Evolutionary conservation across 73 alveolate genomes (phyloP), one percentile per base, ranked within the genome.

Genomic region (Tetrahymena borealis): DNA sequence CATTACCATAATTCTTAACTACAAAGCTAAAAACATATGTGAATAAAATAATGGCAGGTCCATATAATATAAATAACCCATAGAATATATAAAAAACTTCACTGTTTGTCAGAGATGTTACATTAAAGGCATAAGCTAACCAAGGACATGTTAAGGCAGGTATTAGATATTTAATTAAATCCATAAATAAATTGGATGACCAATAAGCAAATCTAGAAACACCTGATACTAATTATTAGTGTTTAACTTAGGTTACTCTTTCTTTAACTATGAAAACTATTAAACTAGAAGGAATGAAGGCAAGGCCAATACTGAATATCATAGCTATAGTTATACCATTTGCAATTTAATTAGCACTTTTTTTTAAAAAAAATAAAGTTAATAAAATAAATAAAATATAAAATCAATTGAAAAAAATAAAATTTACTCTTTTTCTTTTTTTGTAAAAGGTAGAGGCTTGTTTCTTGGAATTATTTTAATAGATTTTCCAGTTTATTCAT

Each of bases 221-320:
- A 13, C 99, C 99, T 78, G 99, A 95, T 13, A 98, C 97, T 43
- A 96, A 85, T 92, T 97, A 97, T 95, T 96, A 94, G 93, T 98
- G 99, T 90, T 98, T 97, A 42, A 98, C 95, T 91, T 97, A 97
- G 91, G 94, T 96, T 95, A 98, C 99, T 95, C 99, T 96, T 95
- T 99, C 99, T 91, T 96, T 96, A 11, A 98, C 97, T 40, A 99
- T 98, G 79, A 95, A 95, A 24, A 97, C 95, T 7, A 98, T 95
- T 36, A 98, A 95, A 78, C 97, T 94, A 32, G 99, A 97, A 0
- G 99, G 99, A 31, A 98, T 97, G 91, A 98, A 94, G 15, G 99
- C 96, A 94, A 98, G 97, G 12, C 99, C 99, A 38, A 98, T 96
- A 0, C 99, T 96, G 40, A 98, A 95, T 39, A 96, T 97, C 91